A percentile compares a stretch with the other conserved stretches of the same genome.
phyloP scores from a whole-genome alignment of 2,329 filamentous ascomycete genomes.

The Cercospora sesami region DNA sequence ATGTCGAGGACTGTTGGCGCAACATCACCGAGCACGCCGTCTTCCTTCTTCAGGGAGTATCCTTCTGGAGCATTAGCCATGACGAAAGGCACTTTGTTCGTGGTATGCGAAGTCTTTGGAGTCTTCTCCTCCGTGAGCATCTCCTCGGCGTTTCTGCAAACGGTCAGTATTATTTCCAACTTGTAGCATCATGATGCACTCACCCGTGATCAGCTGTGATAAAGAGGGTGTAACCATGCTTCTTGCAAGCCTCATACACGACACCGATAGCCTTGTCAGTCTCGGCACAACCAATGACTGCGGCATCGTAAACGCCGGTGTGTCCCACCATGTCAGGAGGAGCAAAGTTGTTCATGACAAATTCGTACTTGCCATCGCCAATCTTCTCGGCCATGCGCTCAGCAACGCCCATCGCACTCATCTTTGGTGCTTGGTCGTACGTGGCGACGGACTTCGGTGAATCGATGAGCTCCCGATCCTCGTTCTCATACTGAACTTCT shows the following conservation, averaged over 20 bases:
- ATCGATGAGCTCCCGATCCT: conserved; percentile 89
- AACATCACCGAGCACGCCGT: conserved; percentile 93
- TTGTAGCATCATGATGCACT: not conserved
- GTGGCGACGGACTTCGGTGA: conserved; percentile 87
- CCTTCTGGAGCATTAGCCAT: conserved; percentile 95
- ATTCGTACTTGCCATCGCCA: conserved; percentile 81
- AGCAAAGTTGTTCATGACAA: conserved; percentile 99
- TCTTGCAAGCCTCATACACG: conserved; percentile 91
- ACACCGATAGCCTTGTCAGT: conserved; percentile 93
- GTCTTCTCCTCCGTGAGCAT: conserved; percentile 96
- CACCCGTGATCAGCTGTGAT: conserved; percentile 85
- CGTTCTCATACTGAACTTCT: conserved; percentile 91
- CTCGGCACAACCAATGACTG: conserved; percentile 76
- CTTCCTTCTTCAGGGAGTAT: conserved; percentile 79
- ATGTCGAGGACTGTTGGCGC: conserved; percentile 87
- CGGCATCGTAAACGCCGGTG: conserved; percentile 95
- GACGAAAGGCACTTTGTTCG: conserved; percentile 95
- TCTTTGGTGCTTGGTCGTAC: conserved; percentile 91
- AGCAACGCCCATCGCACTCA: conserved; percentile 89
- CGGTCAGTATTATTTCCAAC: conserved; percentile 1
- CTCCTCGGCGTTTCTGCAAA: conserved; percentile 83
- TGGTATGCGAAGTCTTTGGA: conserved; percentile 97
- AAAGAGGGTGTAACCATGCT: conserved; percentile 89
- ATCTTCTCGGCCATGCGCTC: conserved; percentile 88
- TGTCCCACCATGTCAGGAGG: conserved; percentile 99